Percentiles rank a stretch among this genome's conserved stretches.
These are phyloP conservation scores for Omphalotus olearius DNA, from an alignment of 1,284 basidiomycete genomes.

Conservation along the genomic window DNA sequence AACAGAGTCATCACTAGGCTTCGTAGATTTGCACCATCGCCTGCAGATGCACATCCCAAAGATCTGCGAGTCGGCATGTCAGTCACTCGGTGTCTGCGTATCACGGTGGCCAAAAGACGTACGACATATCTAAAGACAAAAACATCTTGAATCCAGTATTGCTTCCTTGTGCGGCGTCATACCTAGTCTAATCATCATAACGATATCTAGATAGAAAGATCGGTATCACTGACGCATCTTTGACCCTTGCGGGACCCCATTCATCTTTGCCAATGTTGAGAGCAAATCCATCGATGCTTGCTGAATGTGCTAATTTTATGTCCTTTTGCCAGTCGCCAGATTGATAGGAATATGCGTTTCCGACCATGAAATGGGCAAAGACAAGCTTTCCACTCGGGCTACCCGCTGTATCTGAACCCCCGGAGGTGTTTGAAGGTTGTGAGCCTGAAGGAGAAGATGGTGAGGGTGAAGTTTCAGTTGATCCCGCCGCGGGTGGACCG, in stretches of 20 bases:
- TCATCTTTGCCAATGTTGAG: constrained; percentile 62
- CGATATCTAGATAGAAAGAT: background rate
- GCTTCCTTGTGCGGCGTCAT: constrained; percentile 50
- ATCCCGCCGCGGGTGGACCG: too few species aligned
- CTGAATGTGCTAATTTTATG: constrained; percentile 51
- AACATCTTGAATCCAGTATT: constrained; percentile 71
- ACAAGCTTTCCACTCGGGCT: constrained; percentile 41
- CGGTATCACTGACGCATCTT: constrained; percentile 52
- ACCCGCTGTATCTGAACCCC: too few species aligned
- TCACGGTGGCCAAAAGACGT: constrained; percentile 14
- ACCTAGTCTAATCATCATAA: constrained; percentile 27
- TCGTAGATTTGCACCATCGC: constrained; percentile 51
- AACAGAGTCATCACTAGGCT: constrained; percentile 55
- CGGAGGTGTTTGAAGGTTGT: too few species aligned
- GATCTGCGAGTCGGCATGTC: too few species aligned
- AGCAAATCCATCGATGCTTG: constrained; percentile 66
- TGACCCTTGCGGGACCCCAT: constrained; percentile 63
- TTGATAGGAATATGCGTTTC: constrained; percentile 63
- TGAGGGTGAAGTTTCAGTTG: too few species aligned
- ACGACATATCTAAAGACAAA: constrained; percentile 80
- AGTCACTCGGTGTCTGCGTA: background rate
- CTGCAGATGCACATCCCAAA: constrained; percentile 38
- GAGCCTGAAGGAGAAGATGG: too few species aligned
- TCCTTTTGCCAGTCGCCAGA: constrained; percentile 52
- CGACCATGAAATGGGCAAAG: constrained; percentile 69